A percentile compares a stretch with the other conserved stretches of the same genome.
Conservation (phyloP, 1,284 basidiomycete species). For the Malassezia dermatis region DNA sequence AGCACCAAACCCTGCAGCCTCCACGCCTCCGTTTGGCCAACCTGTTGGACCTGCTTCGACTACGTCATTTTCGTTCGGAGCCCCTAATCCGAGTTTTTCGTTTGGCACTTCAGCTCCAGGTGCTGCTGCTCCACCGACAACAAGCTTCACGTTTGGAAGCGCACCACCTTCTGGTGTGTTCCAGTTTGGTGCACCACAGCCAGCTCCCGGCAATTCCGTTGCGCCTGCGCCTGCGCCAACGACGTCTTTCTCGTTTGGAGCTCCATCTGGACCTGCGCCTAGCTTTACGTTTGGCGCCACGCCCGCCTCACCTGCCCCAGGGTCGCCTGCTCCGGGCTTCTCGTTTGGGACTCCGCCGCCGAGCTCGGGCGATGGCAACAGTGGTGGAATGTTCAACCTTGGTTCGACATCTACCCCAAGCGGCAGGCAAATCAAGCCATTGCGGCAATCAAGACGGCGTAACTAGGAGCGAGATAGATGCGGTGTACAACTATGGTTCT, state of each 20-base stretch:
- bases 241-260: conserved; percentile 17
- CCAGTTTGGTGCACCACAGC: neutral
- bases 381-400: conserved; percentile 26
- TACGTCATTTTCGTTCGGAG: conserved; percentile 19
- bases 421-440: conserved; percentile 32
- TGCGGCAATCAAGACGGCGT: conserved; percentile 20
- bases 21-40: neutral
- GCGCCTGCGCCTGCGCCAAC: conserved; percentile 10
- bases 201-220: neutral
- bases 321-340: conserved; percentile 12
- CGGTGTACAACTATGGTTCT: neutral
- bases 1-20: neutral
- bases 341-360: conserved; percentile 14
- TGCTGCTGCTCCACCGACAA: conserved; percentile 9
- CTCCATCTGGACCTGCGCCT: conserved; percentile 1
- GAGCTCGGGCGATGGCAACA: neutral
- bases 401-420: conserved; percentile 23
- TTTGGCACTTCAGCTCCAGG: conserved; percentile 7
- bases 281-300: conserved; percentile 10
- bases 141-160: conserved; percentile 15
- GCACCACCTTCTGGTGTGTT: neutral
- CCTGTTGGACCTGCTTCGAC: neutral
- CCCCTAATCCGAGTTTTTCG: conserved; percentile 6
- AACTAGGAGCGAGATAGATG: neutral
- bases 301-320: neutral